Conservation (phyloP, 345 rosid genomes). For the Salix purpurea region DNA sequence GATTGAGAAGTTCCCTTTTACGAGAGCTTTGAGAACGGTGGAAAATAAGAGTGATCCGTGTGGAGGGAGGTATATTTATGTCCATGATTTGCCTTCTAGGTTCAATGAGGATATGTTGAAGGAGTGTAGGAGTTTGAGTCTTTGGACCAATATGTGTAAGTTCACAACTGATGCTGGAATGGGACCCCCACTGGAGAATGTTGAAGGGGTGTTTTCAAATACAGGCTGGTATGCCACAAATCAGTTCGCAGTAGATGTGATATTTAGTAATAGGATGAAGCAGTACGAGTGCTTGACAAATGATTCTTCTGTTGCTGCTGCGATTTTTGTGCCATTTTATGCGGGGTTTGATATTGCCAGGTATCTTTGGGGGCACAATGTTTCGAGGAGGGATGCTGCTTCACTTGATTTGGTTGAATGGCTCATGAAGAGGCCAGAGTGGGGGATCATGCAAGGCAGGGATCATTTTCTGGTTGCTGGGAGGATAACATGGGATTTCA, state of each 20-base stretch:
- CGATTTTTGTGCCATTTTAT: conserved; percentile 80
- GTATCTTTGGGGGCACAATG: conserved; percentile 80
- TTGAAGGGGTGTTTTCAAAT: conserved; percentile 71
- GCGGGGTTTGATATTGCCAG: conserved; percentile 85
- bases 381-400: conserved; percentile 69
- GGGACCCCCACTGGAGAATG: conserved; percentile 80
- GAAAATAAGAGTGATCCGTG: conserved; percentile 80
- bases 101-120: conserved; percentile 86
- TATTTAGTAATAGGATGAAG: conserved; percentile 79
- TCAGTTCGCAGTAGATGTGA: conserved; percentile 87
- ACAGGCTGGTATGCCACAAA: conserved; percentile 83
- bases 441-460: conserved; percentile 76
- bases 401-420: conserved; percentile 80
- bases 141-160: conserved; percentile 93
- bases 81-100: conserved; percentile 68
- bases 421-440: conserved; percentile 81
- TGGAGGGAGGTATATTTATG: conserved; percentile 78
- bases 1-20: conserved; percentile 41
- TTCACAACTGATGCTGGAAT: conserved; percentile 70
- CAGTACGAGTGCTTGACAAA: conserved; percentile 76
- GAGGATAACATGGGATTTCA: conserved; percentile 90
- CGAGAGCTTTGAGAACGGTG: conserved; percentile 60
- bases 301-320: conserved; percentile 82
- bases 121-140: conserved; percentile 75
- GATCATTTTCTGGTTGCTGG: conserved; percentile 94